Base-by-base conservation (phyloP, 164 flowering plant genomes). In the Cinnamomum chago region DNA sequence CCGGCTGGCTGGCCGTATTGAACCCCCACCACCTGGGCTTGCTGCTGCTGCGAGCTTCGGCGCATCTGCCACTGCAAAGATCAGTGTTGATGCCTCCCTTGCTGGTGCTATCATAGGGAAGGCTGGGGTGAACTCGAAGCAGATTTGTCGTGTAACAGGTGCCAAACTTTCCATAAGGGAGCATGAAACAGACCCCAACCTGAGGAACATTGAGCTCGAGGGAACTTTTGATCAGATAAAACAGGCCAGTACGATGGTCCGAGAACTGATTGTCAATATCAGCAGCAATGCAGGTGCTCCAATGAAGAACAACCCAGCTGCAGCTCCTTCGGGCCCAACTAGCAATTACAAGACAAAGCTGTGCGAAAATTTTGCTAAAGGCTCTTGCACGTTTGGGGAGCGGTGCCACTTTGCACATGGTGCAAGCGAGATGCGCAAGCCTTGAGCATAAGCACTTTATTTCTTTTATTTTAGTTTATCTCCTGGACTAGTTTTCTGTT, bases 41-140 rank as follows among this genome's bases (percentile, higher is more conserved):
- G 90, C 85, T 10, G 84, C 89, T 65, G 90, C 90, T 3, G 86
- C 88, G 23, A 84, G 87, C 78, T 95, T 95, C 75, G 98, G 99
- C 35, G 90, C 89, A 22, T 86, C 90, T 0, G 91, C 97, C n/a
- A 90, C 96, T 50, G 90, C 98, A 6, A 95, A 93, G 82, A 91
- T 95, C 75, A 92, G 97, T 60, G 92, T 95, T 1, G 98, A 93
- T 83, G 93, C 94, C 13, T 90, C 97, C 25, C 89, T 91, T 35
- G 93, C 98, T 2, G 98, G 99, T 27, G 91, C 97, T 70, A 91
- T 95, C 67, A 95, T 93, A 62, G 99, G 99, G 52, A 93, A 95
- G 79, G 90, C 89, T 28, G 99, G 99, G 27, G 92, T 92, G 65
- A 89, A 93, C 79, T 92, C 99, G 0, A 95, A 95, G 83, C 98